Conservation (phyloP, 164 flowering plant genomes). For the Chloranthus sessilifolius region DNA sequence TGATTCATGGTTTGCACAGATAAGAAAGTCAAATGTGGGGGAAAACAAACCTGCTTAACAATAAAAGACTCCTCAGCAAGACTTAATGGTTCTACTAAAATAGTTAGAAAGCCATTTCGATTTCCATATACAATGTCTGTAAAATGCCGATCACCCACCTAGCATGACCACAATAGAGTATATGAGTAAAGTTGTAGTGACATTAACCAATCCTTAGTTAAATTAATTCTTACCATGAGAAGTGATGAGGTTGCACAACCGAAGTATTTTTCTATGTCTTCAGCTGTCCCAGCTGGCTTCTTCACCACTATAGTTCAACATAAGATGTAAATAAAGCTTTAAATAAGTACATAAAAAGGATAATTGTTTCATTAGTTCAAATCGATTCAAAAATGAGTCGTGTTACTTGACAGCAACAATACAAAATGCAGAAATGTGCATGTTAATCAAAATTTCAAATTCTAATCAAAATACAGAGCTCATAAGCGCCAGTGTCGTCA, state of each 20-base stretch:
- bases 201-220: not conserved
- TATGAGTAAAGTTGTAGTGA: not conserved
- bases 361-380: too few species aligned
- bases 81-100: constrained; percentile 71
- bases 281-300: constrained; percentile 87
- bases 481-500: too few species aligned
- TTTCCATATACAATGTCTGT: constrained; percentile 90
- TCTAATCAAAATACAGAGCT: too few species aligned
- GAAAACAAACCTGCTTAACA: constrained; percentile 66
- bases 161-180: constrained; percentile 12
- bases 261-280: constrained; percentile 76
- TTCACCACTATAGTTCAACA: constrained; percentile 77
- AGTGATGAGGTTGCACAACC: constrained; percentile 63
- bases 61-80: constrained; percentile 64
- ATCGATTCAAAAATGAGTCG: too few species aligned
- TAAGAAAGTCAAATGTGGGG: not conserved
- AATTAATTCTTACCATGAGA: constrained; percentile 46
- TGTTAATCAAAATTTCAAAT: too few species aligned
- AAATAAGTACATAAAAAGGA: too few species aligned
- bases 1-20: too few species aligned
- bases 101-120: constrained; percentile 79
- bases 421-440: too few species aligned
- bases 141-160: constrained; percentile 93
- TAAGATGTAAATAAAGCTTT: too few species aligned
- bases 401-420: too few species aligned